These are phyloP conservation scores for Sporothrix protearum DNA, from an alignment of 2,329 filamentous ascomycete species.

Conservation along the genomic window DNA sequence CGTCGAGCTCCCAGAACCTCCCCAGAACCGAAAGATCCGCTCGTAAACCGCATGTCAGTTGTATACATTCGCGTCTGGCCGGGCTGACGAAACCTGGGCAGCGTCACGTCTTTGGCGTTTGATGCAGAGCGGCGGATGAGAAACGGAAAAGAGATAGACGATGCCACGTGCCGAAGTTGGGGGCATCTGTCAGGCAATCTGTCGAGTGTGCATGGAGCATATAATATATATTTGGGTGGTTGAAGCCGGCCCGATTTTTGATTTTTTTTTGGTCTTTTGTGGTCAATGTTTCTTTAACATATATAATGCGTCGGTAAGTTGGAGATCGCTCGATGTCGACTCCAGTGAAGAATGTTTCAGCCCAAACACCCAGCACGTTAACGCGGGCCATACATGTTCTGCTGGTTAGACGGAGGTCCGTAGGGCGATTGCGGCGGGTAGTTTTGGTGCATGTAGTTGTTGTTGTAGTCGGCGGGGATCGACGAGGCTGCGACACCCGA, in stretches of 20 bases:
- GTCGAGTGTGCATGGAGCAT: slow-evolving; percentile 38
- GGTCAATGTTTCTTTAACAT: background rate
- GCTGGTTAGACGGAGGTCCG: slow-evolving; percentile 52
- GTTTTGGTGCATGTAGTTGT: slow-evolving; percentile 53
- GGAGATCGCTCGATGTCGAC: background rate
- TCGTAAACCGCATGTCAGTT: background rate
- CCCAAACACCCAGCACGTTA: background rate
- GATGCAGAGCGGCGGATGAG: background rate
- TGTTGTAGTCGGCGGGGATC: slow-evolving; percentile 53
- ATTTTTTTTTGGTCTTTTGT: background rate
- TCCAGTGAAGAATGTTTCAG: background rate
- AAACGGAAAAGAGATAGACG: background rate
- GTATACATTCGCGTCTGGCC: background rate
- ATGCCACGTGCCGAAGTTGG: background rate
- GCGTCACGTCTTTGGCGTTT: background rate
- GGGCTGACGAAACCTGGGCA: background rate
- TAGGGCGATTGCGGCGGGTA: slow-evolving; percentile 60
- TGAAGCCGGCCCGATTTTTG: background rate
- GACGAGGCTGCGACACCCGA: slow-evolving; percentile 53
- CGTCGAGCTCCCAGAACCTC: background rate
- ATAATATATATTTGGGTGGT: background rate
- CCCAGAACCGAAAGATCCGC: background rate
- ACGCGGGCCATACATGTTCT: slow-evolving; percentile 56
- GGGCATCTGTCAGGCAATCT: background rate
- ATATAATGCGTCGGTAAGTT: background rate